phyloP scores from a whole-genome alignment of 768 basidiomycete genomes.

The Coprinopsis sp. region DNA sequence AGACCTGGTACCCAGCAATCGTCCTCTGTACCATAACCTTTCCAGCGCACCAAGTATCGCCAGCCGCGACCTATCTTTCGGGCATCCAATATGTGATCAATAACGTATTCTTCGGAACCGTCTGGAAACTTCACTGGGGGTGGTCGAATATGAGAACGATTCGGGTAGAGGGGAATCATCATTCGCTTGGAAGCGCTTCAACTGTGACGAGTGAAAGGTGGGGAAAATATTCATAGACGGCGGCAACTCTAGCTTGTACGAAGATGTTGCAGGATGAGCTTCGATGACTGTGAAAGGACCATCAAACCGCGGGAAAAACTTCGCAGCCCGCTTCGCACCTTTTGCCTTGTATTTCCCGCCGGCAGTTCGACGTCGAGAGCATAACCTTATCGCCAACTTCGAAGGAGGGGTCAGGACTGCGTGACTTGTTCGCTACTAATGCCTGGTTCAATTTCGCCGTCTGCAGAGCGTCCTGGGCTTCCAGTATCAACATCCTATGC shows the following conservation, averaged over 20 bases:
- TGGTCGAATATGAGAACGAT: constrained; percentile 14
- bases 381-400: constrained; percentile 30
- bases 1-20: neutral
- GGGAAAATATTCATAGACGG: constrained; percentile 20
- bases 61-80: neutral
- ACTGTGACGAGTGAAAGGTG: constrained; percentile 30
- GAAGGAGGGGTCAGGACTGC: constrained; percentile 18
- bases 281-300: constrained; percentile 23
- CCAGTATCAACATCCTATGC: constrained; percentile 7
- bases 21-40: neutral
- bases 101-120: neutral
- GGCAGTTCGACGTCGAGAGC: constrained; percentile 22
- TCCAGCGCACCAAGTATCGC: neutral
- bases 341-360: constrained; percentile 20
- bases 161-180: constrained; percentile 26
- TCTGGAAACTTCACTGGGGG: constrained; percentile 12
- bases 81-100: neutral
- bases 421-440: constrained; percentile 23
- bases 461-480: constrained; percentile 33
- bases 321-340: constrained; percentile 23
- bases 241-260: constrained; percentile 19
- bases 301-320: constrained; percentile 34
- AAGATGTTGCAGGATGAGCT: constrained; percentile 15
- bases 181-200: constrained; percentile 23
- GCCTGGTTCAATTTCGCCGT: constrained; percentile 34